These are phyloP conservation scores for Gynandropsis gynandra DNA, from an alignment of 345 rosid species.

Conservation along the genomic window DNA sequence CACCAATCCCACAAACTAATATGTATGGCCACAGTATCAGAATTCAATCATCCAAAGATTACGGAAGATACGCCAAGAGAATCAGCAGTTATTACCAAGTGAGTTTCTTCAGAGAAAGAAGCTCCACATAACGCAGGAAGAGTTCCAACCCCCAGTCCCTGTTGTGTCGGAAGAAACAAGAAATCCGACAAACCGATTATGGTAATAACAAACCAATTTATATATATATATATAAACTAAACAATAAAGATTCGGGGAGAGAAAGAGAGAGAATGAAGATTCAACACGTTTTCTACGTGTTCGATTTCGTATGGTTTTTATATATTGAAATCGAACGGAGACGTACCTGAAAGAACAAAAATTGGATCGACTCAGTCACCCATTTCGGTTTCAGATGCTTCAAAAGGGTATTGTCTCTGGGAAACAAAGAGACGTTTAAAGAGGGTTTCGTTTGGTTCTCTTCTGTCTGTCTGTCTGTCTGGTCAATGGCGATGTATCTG, in stretches of 20 bases:
- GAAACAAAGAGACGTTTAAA: background rate
- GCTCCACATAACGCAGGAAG: constrained; percentile 11
- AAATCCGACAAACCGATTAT: background rate
- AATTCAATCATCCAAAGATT: constrained; percentile 5
- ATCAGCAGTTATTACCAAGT: constrained; percentile 3
- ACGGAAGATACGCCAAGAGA: no score
- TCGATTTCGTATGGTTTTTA: background rate
- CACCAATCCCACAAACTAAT: constrained; percentile 1
- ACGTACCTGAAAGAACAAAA: constrained; percentile 10
- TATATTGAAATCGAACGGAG: background rate
- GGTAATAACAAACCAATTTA: background rate
- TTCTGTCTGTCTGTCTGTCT: constrained; percentile 10
- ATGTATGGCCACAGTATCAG: background rate
- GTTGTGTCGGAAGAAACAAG: constrained; percentile 7
- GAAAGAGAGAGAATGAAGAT: constrained; percentile 4
- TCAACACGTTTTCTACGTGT: background rate
- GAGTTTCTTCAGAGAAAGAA: constrained; percentile 3
- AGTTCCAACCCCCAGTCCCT: constrained; percentile 12
- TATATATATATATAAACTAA: background rate
- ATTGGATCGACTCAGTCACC: constrained; percentile 16
- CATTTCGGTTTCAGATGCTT: constrained; percentile 12
- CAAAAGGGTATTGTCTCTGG: background rate
- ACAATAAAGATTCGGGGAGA: background rate
- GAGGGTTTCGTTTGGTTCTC: background rate
- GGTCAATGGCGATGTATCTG: constrained; percentile 14